Evolutionary conservation across 1,284 basidiomycete genomes (phyloP), one percentile per base, ranked within the genome.

Genomic region (Puccinia coronata): DNA sequence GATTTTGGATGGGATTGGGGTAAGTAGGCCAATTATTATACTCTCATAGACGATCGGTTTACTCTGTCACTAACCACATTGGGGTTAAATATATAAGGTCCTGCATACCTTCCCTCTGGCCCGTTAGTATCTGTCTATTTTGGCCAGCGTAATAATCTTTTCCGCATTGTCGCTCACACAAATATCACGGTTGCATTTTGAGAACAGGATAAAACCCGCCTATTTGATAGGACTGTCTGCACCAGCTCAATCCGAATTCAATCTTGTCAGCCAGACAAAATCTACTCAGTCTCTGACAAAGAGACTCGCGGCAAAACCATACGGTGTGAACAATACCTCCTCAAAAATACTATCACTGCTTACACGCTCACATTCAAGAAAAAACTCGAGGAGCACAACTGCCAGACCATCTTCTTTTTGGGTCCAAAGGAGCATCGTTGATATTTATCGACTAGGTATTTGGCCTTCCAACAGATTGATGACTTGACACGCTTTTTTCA

Each of bases 1-100:
- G 84, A 84, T 78, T 83, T 85, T 63, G 84, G 84, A 20, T 85
- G 84, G 84, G 84, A 85, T 75, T 85, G 84, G 84, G 84, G 84
- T 71, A 43, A 41, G 67, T 71, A 36, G n/a, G 49, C n/a, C 23
- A 28, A 18, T 9, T 18, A 57, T 59, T 14, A 31, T 23, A 51
- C n/a, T 55, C 23, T 43, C 53, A 16, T n/a, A 11, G 43, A 6
- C n/a, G 23, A 59, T 73, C 23, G 9, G 6, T 43, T 57, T 43
- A 18, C 5, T 76, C 39, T 59, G 28, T 4, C 8, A 63, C 25
- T 61, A 0, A 43, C 74, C 47, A 31, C 39, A 0, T 31, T 61
- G 53, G 18, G 5, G 23, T 39, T n/a, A 2, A 47, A 12, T 43
- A 25, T 14, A 61, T 63, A 28, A 80, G 78, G 78, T 39, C 78